These are phyloP conservation scores for Pseudisothecium myosuroides DNA, from an alignment of 225 moss, liverwort and hornwort genomes.

Conservation along the genomic window DNA sequence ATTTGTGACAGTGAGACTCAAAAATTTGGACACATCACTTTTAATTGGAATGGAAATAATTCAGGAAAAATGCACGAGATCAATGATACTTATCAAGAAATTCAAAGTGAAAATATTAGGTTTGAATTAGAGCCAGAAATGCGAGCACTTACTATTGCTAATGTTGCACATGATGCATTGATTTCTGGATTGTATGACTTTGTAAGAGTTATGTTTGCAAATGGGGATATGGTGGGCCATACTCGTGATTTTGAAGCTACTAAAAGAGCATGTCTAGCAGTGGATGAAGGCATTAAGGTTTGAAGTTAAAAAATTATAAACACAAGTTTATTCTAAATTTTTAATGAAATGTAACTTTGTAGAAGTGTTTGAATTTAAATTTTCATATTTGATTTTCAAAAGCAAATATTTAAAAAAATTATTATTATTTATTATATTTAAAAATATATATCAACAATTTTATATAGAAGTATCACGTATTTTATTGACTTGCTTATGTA, in stretches of 20 bases:
- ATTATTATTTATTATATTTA: background rate
- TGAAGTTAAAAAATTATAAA: background rate
- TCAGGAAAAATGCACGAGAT: slow-evolving; percentile 32
- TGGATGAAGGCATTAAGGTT: slow-evolving; percentile 73
- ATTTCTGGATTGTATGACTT: slow-evolving; percentile 59
- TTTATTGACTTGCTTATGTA: background rate
- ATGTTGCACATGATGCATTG: slow-evolving; percentile 55
- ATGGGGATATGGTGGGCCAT: slow-evolving; percentile 66
- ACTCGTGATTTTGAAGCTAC: slow-evolving; percentile 51
- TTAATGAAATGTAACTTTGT: background rate
- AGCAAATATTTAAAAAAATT: background rate
- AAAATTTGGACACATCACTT: slow-evolving; percentile 76
- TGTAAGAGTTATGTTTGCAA: slow-evolving; percentile 66
- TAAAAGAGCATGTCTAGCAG: slow-evolving; percentile 46
- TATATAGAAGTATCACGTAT: background rate
- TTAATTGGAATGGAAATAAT: slow-evolving; percentile 79
- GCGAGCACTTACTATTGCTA: slow-evolving; percentile 53
- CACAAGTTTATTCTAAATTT: background rate
- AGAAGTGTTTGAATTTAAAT: no score
- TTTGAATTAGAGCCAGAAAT: slow-evolving; percentile 72
- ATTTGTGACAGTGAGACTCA: slow-evolving; percentile 41
- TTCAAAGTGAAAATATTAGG: slow-evolving; percentile 55
- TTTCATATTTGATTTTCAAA: background rate
- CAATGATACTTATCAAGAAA: slow-evolving; percentile 60
- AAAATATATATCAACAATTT: no score